Conservation (phyloP, 1,284 basidiomycete species). For the Ganoderma sinense region DNA sequence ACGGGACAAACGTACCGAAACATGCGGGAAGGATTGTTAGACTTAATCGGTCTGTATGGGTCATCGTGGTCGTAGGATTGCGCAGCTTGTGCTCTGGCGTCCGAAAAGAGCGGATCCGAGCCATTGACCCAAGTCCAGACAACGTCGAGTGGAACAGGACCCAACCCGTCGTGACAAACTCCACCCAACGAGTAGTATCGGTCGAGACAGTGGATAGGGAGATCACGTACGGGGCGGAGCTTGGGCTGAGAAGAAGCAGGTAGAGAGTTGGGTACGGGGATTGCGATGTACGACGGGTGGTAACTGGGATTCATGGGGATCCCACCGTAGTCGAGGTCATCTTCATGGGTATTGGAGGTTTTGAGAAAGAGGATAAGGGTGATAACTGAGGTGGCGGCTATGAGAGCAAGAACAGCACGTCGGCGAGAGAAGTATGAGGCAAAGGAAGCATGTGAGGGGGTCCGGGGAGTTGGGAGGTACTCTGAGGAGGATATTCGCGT, state of each 20-base stretch:
- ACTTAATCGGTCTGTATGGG: slow-evolving; percentile 34
- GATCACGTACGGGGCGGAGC: slow-evolving; percentile 33
- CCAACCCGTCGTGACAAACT: slow-evolving; percentile 30
- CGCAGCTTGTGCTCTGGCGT: slow-evolving; percentile 28
- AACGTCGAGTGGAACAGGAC: slow-evolving; percentile 35
- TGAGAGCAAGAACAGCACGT: slow-evolving; percentile 32
- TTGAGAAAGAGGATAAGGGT: slow-evolving; percentile 31
- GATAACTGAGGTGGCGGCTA: slow-evolving; percentile 30
- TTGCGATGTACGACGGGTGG: slow-evolving; percentile 34
- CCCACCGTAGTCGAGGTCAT: slow-evolving; percentile 24
- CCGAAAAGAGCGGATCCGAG: slow-evolving; percentile 35
- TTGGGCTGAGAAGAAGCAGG: slow-evolving; percentile 20
- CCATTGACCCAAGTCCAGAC: slow-evolving; percentile 44
- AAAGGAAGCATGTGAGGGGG: slow-evolving; percentile 10
- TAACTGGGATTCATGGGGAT: slow-evolving; percentile 14
- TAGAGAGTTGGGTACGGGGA: slow-evolving; percentile 28
- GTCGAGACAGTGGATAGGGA: slow-evolving; percentile 35
- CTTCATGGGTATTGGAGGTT: slow-evolving; percentile 21
- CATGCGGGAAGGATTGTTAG: slow-evolving; percentile 33
- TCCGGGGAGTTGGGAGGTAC: slow-evolving; percentile 11
- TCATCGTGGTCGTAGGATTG: slow-evolving; percentile 27
- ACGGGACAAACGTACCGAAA: slow-evolving; percentile 33
- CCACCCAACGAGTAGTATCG: slow-evolving; percentile 32
- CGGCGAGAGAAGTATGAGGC: slow-evolving; percentile 27
- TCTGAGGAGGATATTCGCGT: slow-evolving; percentile 30